Evolutionary conservation across 2,329 filamentous ascomycete genomes (phyloP).

Genomic region (Penicillium vulpinum): DNA sequence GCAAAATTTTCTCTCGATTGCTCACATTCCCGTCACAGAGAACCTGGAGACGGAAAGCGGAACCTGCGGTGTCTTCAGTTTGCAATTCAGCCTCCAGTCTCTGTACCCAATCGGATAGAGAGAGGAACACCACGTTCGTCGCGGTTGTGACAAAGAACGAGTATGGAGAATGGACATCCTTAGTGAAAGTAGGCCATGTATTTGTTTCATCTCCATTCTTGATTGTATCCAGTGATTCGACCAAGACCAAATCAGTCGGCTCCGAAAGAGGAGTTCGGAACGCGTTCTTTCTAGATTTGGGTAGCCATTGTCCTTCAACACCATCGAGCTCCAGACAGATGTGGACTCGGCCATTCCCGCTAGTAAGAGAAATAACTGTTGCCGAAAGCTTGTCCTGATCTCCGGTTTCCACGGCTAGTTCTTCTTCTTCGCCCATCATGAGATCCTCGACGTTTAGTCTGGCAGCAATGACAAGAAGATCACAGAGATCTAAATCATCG

Average conservation of each 20-base stretch:
- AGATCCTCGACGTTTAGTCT: constrained; percentile 55
- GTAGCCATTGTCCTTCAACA: constrained; percentile 64
- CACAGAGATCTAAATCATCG: constrained; percentile 59
- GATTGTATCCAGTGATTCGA: constrained; percentile 48
- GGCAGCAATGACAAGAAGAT: constrained; percentile 59
- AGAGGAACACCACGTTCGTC: constrained; percentile 56
- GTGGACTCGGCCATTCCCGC: constrained; percentile 56
- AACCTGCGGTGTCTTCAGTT: constrained; percentile 52
- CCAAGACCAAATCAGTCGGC: constrained; percentile 44
- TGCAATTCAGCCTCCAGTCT: constrained; percentile 59
- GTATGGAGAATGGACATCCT: constrained; percentile 57
- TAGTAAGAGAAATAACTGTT: constrained; percentile 60
- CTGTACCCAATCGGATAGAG: constrained; percentile 57
- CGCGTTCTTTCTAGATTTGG: constrained; percentile 44
- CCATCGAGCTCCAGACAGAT: constrained; percentile 63
- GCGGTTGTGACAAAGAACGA: constrained; percentile 60
- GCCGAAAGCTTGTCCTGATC: constrained; percentile 55
- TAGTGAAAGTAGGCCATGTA: constrained; percentile 57
- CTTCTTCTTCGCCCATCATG: constrained; percentile 53
- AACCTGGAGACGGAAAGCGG: constrained; percentile 57
- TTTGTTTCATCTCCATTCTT: constrained; percentile 24
- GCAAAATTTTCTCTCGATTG: constrained; percentile 51
- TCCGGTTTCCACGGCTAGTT: constrained; percentile 42
- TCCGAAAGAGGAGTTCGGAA: constrained; percentile 46
- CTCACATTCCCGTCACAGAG: constrained; percentile 55